Evolutionary conservation across 768 basidiomycete species (phyloP), one percentile per base, ranked within the genome.

Genomic region (Suillus brevipes): DNA sequence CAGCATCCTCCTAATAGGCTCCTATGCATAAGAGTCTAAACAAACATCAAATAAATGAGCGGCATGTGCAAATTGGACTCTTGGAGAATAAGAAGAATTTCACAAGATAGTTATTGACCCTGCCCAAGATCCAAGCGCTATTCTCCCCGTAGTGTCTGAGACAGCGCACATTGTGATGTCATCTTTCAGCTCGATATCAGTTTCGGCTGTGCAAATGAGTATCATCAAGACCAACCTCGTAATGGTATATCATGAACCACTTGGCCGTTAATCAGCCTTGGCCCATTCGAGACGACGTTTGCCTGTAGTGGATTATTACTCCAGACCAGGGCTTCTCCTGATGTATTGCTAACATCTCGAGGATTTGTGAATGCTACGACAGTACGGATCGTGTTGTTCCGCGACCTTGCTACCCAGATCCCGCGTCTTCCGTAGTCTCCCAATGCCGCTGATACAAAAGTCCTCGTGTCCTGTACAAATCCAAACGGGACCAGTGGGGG

Each of bases 91-190:
- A 62, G 31, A 64, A 50, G 61, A 34, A 20, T n/a, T 47, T 72
- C 52, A 73, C 7, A 73, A 58, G n/a, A 73, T 58, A 0, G 34
- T 52, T n/a, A 74, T 69, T 3, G 60, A 73, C 8, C 83, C 83
- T 9, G 75, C 70, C 38, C 83, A 69, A 67, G 80, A 80, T 7
- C 82, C 82, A 45, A 83, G 66, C 2, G 79, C 73, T 57, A 85
- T 81, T 8, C 67, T 74, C 7, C 84, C 84, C 60, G 71, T 81
- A 49, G 78, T 72, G 66, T 85, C 84, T 6, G 78, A 79, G 45
- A 85, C 77, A 10, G 81, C 77, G 65, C 83, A 85, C 60, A 76
- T 74, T 13, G 74, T 80, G 7, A 83, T 71, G 67, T 85, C 84
- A 66, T 84, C 83, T 81, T 55, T 28, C 28, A 16, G 23, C 3